phyloP scores from a whole-genome alignment of 495 filamentous ascomycete species.

The Echria macrotheca region DNA sequence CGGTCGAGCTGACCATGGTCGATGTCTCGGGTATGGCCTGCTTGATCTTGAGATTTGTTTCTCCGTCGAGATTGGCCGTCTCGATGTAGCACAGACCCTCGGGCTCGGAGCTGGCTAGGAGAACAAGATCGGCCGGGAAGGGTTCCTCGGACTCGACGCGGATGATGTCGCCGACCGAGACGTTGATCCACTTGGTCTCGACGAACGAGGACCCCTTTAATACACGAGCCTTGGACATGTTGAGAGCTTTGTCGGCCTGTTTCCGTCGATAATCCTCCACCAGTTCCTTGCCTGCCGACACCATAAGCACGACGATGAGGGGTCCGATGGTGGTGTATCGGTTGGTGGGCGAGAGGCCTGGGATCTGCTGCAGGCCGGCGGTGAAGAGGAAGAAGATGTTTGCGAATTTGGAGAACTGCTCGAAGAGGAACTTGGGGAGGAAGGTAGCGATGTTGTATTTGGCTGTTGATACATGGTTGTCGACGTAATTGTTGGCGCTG shows the following conservation, averaged over 20 bases:
- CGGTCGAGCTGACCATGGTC: slow-evolving; percentile 76
- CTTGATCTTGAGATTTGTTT: slow-evolving; percentile 99
- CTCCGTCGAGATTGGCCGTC: slow-evolving; percentile 95
- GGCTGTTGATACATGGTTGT: slow-evolving; percentile 95
- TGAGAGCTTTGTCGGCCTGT: slow-evolving; percentile 78
- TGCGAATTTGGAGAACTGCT: slow-evolving; percentile 99
- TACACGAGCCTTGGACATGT: slow-evolving; percentile 80
- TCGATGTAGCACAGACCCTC: slow-evolving; percentile 99
- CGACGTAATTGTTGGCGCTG: slow-evolving; percentile 75
- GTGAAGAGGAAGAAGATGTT: slow-evolving; percentile 99
- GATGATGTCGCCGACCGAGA: slow-evolving; percentile 89
- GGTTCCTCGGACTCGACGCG: slow-evolving; percentile 93
- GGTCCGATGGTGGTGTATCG: slow-evolving; percentile 93
- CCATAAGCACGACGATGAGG: slow-evolving; percentile 77
- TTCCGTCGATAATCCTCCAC: slow-evolving; percentile 92
- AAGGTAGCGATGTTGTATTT: slow-evolving; percentile 98
- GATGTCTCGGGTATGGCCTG: slow-evolving; percentile 94
- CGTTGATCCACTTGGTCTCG: slow-evolving; percentile 86
- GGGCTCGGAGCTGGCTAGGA: slow-evolving; percentile 92
- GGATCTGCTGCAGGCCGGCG: slow-evolving; percentile 91
- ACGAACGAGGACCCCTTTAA: slow-evolving; percentile 80
- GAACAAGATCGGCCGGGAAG: slow-evolving; percentile 89
- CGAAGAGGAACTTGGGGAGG: slow-evolving; percentile 93
- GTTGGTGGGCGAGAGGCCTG: slow-evolving; percentile 90
- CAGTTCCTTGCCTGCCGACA: slow-evolving; percentile 92